Conservation (phyloP, 1,284 basidiomycete genomes). For the Fomitopsis schrenkii region DNA sequence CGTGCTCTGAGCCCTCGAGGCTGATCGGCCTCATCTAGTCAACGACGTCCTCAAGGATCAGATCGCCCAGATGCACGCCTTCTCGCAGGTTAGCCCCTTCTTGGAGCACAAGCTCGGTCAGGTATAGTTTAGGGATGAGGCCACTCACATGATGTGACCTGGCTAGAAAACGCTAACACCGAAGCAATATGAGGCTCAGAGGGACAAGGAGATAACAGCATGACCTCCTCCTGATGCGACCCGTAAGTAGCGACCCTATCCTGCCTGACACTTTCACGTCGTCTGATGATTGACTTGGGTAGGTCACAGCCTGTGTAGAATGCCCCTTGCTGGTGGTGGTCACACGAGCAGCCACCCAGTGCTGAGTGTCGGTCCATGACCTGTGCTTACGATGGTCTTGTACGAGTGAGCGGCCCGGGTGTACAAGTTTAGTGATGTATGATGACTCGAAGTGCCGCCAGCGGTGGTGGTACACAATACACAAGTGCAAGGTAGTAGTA, state of each 20-base stretch:
- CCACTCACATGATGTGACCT: not conserved
- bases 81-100: slow-evolving; percentile 62
- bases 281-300: no score
- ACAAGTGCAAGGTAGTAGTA: no score
- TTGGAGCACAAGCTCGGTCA: not conserved
- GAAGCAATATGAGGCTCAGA: slow-evolving; percentile 56
- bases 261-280: not conserved
- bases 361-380: not conserved
- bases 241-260: not conserved
- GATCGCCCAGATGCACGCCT: slow-evolving; percentile 78
- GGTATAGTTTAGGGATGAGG: not conserved
- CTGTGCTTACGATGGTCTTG: not conserved
- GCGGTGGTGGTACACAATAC: no score
- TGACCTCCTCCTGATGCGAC: not conserved
- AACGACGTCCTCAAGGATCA: slow-evolving; percentile 70
- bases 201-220: slow-evolving; percentile 33
- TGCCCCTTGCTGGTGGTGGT: not conserved
- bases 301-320: not conserved
- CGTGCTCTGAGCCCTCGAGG: no score
- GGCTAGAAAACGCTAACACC: slow-evolving; percentile 72
- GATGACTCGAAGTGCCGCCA: no score
- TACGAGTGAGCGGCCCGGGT: no score
- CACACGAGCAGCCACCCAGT: no score
- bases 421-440: no score
- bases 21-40: slow-evolving; percentile 37